These are phyloP conservation scores for Gilbertella persicaria DNA, from an alignment of 371 early-diverging fungal species.

Conservation along the genomic window DNA sequence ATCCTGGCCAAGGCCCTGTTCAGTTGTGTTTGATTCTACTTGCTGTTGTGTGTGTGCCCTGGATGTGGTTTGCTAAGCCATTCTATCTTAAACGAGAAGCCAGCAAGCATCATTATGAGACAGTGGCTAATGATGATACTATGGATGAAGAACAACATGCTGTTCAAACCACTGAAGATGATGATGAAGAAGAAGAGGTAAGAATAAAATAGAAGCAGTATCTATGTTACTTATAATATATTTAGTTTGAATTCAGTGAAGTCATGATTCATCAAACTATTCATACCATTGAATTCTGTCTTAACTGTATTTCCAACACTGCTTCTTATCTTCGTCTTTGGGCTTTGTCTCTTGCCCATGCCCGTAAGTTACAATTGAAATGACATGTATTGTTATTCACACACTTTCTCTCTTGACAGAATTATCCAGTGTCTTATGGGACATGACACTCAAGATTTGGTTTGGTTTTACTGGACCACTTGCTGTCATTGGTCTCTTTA, in stretches of 20 bases:
- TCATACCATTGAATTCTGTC: slow-evolving; percentile 99
- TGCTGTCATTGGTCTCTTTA: slow-evolving; percentile 66
- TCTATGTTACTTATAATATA: neutral
- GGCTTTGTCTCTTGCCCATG: slow-evolving; percentile 99
- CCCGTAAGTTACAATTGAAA: slow-evolving; percentile 60
- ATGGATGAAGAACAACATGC: slow-evolving; percentile 22
- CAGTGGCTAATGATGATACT: slow-evolving; percentile 51
- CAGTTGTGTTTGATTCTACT: slow-evolving; percentile 86
- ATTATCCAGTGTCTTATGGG: slow-evolving; percentile 97
- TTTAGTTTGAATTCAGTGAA: slow-evolving; percentile 89
- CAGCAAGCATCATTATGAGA: slow-evolving; percentile 75
- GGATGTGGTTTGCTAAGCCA: slow-evolving; percentile 98
- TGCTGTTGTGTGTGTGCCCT: slow-evolving; percentile 95
- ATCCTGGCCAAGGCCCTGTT: slow-evolving; percentile 84
- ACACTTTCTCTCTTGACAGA: slow-evolving; percentile 47
- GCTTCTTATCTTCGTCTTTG: slow-evolving; percentile 99
- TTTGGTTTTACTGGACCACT: slow-evolving; percentile 56
- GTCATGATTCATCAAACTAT: slow-evolving; percentile 96
- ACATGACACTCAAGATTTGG: slow-evolving; percentile 85
- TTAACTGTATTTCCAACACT: slow-evolving; percentile 98
- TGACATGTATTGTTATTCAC: slow-evolving; percentile 1
- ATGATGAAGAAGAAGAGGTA: slow-evolving; percentile 51
- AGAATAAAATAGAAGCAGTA: neutral
- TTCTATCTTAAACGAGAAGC: slow-evolving; percentile 81
- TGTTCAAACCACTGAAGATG: slow-evolving; percentile 43